Evolutionary conservation across 2,329 filamentous ascomycete species (phyloP).

Genomic region (Neofusicoccum sp.): DNA sequence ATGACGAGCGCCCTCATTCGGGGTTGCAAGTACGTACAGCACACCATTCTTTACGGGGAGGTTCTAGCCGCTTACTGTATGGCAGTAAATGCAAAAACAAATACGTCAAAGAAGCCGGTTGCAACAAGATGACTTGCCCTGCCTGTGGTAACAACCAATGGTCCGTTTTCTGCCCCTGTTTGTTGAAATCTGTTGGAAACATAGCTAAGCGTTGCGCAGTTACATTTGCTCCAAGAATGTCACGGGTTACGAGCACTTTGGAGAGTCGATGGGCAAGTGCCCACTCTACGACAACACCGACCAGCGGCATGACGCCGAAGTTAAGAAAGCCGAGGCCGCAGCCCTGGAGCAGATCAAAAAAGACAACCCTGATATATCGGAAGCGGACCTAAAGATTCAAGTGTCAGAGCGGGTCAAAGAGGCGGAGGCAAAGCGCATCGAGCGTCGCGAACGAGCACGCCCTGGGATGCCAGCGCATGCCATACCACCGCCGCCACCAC

Average conservation of each 20-base stretch:
- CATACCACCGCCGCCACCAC: too few species aligned
- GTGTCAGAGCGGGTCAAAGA: conserved; percentile 54
- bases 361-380: conserved; percentile 61
- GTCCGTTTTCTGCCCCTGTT: conserved; percentile 34
- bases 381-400: conserved; percentile 58
- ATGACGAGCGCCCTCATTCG: conserved; percentile 79
- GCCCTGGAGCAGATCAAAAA: conserved; percentile 56
- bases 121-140: conserved; percentile 79
- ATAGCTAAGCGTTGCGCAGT: conserved; percentile 42
- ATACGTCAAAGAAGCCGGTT: conserved; percentile 76
- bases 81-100: conserved; percentile 59
- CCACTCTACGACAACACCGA: conserved; percentile 59
- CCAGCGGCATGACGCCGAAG: conserved; percentile 61
- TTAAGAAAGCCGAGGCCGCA: conserved; percentile 59
- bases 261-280: conserved; percentile 56
- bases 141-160: conserved; percentile 57
- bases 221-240: conserved; percentile 69
- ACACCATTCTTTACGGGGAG: background rate
- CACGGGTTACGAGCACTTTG: conserved; percentile 69
- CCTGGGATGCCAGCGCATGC: too few species aligned
- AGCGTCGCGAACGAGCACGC: background rate
- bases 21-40: conserved; percentile 58
- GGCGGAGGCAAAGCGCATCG: conserved; percentile 26
- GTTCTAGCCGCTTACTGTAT: background rate
- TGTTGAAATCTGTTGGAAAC: conserved; percentile 30